Evolutionary conservation across 1,284 basidiomycete genomes (phyloP).

Genomic region (Sanghuangporus sanghuang): DNA sequence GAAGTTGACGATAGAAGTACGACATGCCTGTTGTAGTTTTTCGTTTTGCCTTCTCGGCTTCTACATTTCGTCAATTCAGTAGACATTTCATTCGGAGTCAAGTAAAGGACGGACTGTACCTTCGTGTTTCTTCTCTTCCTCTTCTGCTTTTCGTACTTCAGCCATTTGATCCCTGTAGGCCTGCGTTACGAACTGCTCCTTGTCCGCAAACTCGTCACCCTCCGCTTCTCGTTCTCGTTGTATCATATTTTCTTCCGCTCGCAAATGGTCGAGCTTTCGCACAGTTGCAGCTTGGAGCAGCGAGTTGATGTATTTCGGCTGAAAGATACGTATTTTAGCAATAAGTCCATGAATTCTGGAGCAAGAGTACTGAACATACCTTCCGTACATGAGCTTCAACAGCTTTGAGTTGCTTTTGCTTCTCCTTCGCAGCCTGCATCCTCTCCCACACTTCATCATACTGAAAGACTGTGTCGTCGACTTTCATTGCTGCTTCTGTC

Average conservation of each 20-base stretch:
- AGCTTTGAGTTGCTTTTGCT: conserved; percentile 72
- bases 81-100: not conserved
- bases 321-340: conserved; percentile 22
- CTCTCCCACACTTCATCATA: conserved; percentile 97
- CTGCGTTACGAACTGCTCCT: conserved; percentile 95
- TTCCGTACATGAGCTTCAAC: conserved; percentile 68
- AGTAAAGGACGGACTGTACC: conserved; percentile 44
- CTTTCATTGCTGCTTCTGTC: conserved; percentile 69
- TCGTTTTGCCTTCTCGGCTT: conserved; percentile 48
- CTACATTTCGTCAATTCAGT: not conserved
- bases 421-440: conserved; percentile 84
- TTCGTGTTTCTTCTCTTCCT: conserved; percentile 83
- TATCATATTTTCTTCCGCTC: conserved; percentile 98
- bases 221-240: conserved; percentile 89
- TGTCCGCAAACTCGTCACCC: conserved; percentile 92
- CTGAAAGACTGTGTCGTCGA: conserved; percentile 86
- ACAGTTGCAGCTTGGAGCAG: conserved; percentile 84
- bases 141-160: conserved; percentile 85
- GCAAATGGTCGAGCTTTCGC: conserved; percentile 83
- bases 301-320: conserved; percentile 92
- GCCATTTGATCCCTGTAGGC: conserved; percentile 97
- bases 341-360: conserved; percentile 5
- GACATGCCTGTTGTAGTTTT: conserved; percentile 68
- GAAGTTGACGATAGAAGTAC: conserved; percentile 79
- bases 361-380: conserved; percentile 37